Percentiles rank a stretch among this genome's conserved stretches.
Conservation (phyloP, 805 yeast genomes). For the Yarrowia sp. region DNA sequence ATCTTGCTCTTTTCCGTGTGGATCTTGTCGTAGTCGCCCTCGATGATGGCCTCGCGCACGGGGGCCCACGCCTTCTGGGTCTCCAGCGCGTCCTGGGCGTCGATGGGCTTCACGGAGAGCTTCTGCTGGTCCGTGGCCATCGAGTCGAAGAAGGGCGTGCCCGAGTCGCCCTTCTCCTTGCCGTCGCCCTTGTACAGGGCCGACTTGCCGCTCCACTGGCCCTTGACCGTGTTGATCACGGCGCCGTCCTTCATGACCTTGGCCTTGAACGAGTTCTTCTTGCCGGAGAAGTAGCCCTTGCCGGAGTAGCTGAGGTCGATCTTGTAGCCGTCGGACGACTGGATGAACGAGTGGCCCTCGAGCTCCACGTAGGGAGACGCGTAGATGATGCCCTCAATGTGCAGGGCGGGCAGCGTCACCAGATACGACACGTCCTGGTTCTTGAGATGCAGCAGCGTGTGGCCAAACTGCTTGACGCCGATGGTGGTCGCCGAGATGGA, state of each 20-base stretch:
- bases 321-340: constrained; percentile 72
- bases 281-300: constrained; percentile 92
- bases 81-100: constrained; percentile 76
- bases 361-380: constrained; percentile 94
- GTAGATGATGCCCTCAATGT: constrained; percentile 86
- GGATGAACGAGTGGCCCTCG: constrained; percentile 84
- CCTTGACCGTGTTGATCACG: constrained; percentile 74
- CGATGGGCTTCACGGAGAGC: constrained; percentile 74
- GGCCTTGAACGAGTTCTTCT: constrained; percentile 89
- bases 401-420: constrained; percentile 89
- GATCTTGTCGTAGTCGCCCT: constrained; percentile 72
- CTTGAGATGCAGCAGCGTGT: constrained; percentile 58
- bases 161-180: constrained; percentile 31
- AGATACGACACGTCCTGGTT: constrained; percentile 63
- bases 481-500: constrained; percentile 73
- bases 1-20: constrained; percentile 70
- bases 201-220: constrained; percentile 89
- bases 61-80: constrained; percentile 84
- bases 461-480: constrained; percentile 89
- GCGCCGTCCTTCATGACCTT: constrained; percentile 59
- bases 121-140: constrained; percentile 39
- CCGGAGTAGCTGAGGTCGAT: constrained; percentile 80
- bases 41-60: constrained; percentile 82
- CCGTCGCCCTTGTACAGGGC: constrained; percentile 55
- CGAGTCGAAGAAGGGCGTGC: constrained; percentile 37